Evolutionary conservation across 345 rosid species (phyloP).

Genomic region (thale cress (Arabidopsis thaliana)): DNA sequence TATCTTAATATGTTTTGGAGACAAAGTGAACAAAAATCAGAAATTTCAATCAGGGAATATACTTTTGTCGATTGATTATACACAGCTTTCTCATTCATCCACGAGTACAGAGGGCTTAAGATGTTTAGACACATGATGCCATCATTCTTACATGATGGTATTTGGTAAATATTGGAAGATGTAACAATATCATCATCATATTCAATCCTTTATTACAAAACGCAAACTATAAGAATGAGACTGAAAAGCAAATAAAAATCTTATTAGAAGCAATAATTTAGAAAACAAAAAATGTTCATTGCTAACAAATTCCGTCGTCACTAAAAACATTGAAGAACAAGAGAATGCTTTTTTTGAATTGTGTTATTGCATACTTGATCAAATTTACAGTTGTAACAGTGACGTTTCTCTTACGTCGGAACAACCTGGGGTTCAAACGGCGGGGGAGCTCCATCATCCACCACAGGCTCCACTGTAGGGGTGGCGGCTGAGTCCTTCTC

Average conservation of each 20-base stretch:
- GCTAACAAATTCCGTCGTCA: conserved; percentile 19
- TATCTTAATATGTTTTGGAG: neutral
- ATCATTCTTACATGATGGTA: neutral
- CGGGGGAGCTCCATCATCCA: conserved; percentile 59
- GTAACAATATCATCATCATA: neutral
- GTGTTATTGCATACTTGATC: conserved; percentile 28
- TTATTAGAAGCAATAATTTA: conserved; percentile 22
- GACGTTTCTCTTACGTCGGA: conserved; percentile 52
- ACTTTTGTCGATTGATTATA: neutral
- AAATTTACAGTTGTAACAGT: conserved; percentile 38
- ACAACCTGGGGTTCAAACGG: conserved; percentile 72
- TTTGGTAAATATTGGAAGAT: neutral
- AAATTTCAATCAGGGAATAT: neutral
- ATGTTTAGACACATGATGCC: neutral
- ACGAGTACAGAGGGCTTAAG: neutral
- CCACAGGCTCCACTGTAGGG: conserved; percentile 40
- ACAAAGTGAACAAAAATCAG: conserved; percentile 1
- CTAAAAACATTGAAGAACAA: conserved; percentile 33
- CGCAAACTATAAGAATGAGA: neutral
- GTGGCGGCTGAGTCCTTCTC: conserved; percentile 37
- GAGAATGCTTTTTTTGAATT: neutral
- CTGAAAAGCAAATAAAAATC: neutral
- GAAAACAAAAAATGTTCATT: conserved; percentile 12
- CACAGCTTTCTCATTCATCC: neutral
- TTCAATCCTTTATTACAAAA: conserved; percentile 2